Evolutionary conservation across 495 filamentous ascomycete genomes (phyloP).

Genomic region (Penicilliopsis zonata): DNA sequence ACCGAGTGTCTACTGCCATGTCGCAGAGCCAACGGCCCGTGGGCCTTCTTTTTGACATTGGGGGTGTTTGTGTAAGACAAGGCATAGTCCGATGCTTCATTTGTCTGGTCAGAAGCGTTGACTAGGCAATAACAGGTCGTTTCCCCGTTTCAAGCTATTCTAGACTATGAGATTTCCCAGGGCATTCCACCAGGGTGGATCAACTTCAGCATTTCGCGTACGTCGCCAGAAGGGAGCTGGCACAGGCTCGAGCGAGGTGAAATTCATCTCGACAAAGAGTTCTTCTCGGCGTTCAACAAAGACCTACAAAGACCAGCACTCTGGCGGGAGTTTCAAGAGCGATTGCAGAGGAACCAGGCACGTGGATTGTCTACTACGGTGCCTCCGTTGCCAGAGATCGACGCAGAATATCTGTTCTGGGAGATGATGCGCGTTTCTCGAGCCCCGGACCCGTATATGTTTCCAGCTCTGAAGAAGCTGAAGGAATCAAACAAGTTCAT

Average conservation of each 20-base stretch:
- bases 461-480: conserved; percentile 64
- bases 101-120: neutral
- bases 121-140: conserved; percentile 45
- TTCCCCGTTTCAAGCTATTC: conserved; percentile 85
- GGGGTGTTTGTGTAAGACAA: conserved; percentile 79
- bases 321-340: conserved; percentile 53
- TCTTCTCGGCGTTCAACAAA: conserved; percentile 62
- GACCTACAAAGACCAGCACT: conserved; percentile 54
- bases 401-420: conserved; percentile 76
- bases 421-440: conserved; percentile 77
- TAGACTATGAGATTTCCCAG: conserved; percentile 69
- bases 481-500: conserved; percentile 51
- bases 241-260: conserved; percentile 68
- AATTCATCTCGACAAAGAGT: conserved; percentile 56
- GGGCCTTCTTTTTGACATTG: conserved; percentile 89
- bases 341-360: conserved; percentile 18
- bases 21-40: conserved; percentile 42
- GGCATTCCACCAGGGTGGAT: conserved; percentile 78
- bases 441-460: conserved; percentile 73
- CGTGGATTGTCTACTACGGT: conserved; percentile 15
- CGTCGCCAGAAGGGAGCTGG: conserved; percentile 76
- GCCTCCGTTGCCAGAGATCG: conserved; percentile 59
- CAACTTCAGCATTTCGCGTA: conserved; percentile 73
- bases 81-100: neutral
- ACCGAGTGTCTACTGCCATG: too few relatives aligned